phyloP scores from a whole-genome alignment of 345 rosid genomes.

The Lenwebbia sp. region DNA sequence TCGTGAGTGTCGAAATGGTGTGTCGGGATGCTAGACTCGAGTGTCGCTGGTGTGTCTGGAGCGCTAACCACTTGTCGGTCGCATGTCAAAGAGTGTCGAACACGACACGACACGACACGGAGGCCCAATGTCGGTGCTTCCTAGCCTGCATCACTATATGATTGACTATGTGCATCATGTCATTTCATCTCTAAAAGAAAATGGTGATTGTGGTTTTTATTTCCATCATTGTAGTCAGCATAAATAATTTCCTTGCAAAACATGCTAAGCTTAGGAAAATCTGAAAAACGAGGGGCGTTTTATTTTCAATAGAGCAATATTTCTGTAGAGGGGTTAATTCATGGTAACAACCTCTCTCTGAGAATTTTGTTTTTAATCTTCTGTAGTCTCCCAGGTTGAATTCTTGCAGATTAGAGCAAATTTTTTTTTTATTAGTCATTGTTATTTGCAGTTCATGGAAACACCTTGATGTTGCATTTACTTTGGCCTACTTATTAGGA shows the following conservation, averaged over 20 bases:
- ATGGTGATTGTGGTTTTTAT: neutral
- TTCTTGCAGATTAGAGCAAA: neutral
- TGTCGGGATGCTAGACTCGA: no score
- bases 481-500: constrained; percentile 33
- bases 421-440: neutral
- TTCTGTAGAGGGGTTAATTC: neutral
- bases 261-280: neutral
- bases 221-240: neutral
- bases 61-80: no score
- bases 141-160: neutral
- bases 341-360: neutral
- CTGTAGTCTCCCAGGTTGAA: neutral
- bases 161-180: neutral
- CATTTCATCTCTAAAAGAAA: neutral
- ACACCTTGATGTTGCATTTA: neutral
- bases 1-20: no score
- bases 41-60: no score
- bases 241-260: neutral
- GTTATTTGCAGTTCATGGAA: neutral
- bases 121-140: no score
- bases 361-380: neutral
- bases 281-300: neutral
- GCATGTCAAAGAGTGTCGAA: no score
- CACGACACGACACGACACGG: no score
- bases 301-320: neutral